These are phyloP conservation scores for Geranium brycei DNA, from an alignment of 345 rosid genomes.

Conservation along the genomic window DNA sequence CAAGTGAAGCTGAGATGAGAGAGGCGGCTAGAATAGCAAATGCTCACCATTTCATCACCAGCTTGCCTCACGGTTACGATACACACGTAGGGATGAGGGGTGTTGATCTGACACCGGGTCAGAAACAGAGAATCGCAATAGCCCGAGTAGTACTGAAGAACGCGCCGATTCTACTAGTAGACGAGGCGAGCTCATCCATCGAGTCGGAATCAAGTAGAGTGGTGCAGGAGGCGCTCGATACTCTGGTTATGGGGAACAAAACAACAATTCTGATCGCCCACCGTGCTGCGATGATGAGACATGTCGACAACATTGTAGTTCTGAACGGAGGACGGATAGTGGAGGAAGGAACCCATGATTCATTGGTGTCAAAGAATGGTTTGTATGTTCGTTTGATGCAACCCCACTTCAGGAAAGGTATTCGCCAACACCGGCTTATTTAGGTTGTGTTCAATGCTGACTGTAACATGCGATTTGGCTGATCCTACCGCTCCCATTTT, in stretches of 20 bases:
- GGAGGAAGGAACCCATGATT: slow-evolving; percentile 89
- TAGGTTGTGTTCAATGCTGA: slow-evolving; percentile 21
- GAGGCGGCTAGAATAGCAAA: slow-evolving; percentile 99
- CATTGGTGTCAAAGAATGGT: slow-evolving; percentile 71
- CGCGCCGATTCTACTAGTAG: slow-evolving; percentile 80
- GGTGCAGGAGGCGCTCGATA: slow-evolving; percentile 91
- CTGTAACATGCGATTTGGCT: slow-evolving; percentile 12
- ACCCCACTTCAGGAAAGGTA: slow-evolving; percentile 89
- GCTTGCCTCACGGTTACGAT: slow-evolving; percentile 93
- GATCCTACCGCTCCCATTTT: slow-evolving; percentile 2
- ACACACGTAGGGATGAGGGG: slow-evolving; percentile 99
- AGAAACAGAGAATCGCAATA: slow-evolving; percentile 92
- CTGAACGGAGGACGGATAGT: slow-evolving; percentile 94
- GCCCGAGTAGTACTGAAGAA: slow-evolving; percentile 92
- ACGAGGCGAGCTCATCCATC: slow-evolving; percentile 95
- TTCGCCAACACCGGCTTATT: slow-evolving; percentile 79
- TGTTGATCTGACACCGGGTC: slow-evolving; percentile 94
- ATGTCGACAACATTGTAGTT: slow-evolving; percentile 91
- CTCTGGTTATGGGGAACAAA: slow-evolving; percentile 91
- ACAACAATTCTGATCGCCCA: slow-evolving; percentile 91
- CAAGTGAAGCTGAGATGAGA: slow-evolving; percentile 93
- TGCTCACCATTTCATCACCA: slow-evolving; percentile 98
- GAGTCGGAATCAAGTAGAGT: slow-evolving; percentile 98
- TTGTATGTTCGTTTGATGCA: slow-evolving; percentile 93
- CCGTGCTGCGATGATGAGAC: slow-evolving; percentile 95